Evolutionary conservation across 148 eudicot species (phyloP), one percentile per base, ranked within the genome.

Genomic region (Rhododendron henanense): DNA sequence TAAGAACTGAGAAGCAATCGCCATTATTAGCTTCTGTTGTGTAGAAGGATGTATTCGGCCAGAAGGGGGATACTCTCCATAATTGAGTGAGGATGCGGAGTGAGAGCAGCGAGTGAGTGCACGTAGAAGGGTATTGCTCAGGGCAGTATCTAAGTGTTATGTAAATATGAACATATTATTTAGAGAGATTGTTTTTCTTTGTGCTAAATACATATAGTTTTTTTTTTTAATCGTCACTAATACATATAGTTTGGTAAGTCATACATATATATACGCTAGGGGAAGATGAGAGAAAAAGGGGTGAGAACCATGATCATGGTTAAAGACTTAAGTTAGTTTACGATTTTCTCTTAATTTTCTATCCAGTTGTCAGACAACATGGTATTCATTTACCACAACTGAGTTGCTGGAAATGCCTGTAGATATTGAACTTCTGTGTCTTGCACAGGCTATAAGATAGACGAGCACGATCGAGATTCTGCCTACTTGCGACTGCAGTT

Each of bases 391-490:
- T 78, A 19, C n/a, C 11, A 6, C 35, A 73, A 53, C 37, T 55
- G 23, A 35, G 35, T 6, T 65, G 6, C 19, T 86, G 31, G 82
- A 71, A 77, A 79, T 89, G 67, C 3, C 85, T 81, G 77, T 25
- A 80, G 65, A 47, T 86, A 57, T 84, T 81, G 41, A 69, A 84
- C 28, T 81, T 81, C 48, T 73, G 39, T 28, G 48, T 23, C 85
- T 63, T 85, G 41, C 25, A 25, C 92, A 94, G 97, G 95, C 39
- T 94, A 94, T 87, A 90, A 88, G 86, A 90, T 94, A 92, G 97
- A 94, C 85, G 97, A 94, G 82, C 86, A 91, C 86, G 93, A 93
- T 83, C 93, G 90, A 25, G 93, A 89, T 74, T 93, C 97, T 73
- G 25, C 94, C 67, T 86, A 87, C 82, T 85, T 94, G 53, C 90